Conservation (phyloP, 257 asterid genomes). For the Solanum infundibuliforme region DNA sequence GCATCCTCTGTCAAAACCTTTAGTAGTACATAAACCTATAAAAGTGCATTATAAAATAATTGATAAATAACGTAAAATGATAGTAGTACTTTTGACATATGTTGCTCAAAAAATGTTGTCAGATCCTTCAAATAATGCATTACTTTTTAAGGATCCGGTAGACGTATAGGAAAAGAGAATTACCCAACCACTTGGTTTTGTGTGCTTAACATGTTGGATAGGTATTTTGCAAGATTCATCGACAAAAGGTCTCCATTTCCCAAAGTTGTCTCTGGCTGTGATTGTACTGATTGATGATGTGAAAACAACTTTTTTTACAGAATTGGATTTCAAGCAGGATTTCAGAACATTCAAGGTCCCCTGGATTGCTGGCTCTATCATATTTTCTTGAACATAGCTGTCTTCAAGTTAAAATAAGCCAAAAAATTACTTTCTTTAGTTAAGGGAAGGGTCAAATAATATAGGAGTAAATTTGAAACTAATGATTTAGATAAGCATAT, state of each 20-base stretch:
- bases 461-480: not conserved
- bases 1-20: slow-evolving; percentile 71
- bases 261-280: slow-evolving; percentile 62
- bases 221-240: slow-evolving; percentile 58
- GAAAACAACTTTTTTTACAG: slow-evolving; percentile 44
- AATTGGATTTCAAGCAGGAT: slow-evolving; percentile 42
- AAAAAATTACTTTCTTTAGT: too few species aligned
- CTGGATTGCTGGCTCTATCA: slow-evolving; percentile 52
- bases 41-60: not conserved
- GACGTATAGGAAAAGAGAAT: not conserved
- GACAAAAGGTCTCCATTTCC: slow-evolving; percentile 41
- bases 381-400: slow-evolving; percentile 25
- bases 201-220: not conserved
- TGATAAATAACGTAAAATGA: not conserved
- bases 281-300: slow-evolving; percentile 78
- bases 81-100: not conserved
- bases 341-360: slow-evolving; percentile 69
- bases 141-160: not conserved
- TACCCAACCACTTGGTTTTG: slow-evolving; percentile 68
- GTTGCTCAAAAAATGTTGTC: not conserved
- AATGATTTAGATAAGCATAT: not conserved
- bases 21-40: slow-evolving; percentile 53
- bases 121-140: not conserved
- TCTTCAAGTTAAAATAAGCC: slow-evolving; percentile 14
- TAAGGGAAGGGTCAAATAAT: too few species aligned